Conservation (phyloP, 192 early-diverging fungal species). For the Mortierella hygrophila region DNA sequence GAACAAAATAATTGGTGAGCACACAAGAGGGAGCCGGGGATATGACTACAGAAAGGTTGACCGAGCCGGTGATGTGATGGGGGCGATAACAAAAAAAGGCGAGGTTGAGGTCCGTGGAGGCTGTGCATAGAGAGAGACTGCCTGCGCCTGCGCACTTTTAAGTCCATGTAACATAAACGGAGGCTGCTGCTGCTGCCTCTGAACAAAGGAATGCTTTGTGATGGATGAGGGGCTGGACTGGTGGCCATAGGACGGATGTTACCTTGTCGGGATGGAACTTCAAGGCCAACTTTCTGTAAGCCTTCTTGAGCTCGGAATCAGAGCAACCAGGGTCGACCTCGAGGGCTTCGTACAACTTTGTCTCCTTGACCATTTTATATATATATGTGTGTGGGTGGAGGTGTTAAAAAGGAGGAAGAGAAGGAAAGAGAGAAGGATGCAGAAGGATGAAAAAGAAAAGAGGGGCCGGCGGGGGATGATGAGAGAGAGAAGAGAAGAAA, state of each 20-base stretch:
- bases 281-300: slow-evolving; percentile 96
- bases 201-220: not conserved
- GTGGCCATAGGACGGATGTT: slow-evolving; percentile 4
- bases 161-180: not conserved
- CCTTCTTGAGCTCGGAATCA: slow-evolving; percentile 95
- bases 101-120: slow-evolving; percentile 12
- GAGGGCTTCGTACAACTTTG: slow-evolving; percentile 93
- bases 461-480: not conserved
- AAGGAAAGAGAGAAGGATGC: not conserved
- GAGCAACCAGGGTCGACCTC: slow-evolving; percentile 82
- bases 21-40: not conserved
- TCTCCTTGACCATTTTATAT: slow-evolving; percentile 72
- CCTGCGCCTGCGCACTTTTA: not conserved
- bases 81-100: slow-evolving; percentile 2
- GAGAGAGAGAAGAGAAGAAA: not conserved
- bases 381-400: not conserved
- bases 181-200: not conserved
- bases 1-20: slow-evolving; percentile 4
- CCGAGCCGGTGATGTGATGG: not conserved
- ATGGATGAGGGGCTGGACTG: not conserved
- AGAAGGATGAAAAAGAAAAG: not conserved
- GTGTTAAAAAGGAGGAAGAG: not conserved
- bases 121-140: not conserved
- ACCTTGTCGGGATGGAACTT: slow-evolving; percentile 92
- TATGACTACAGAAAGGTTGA: not conserved